Percentiles rank a stretch among this genome's conserved stretches.
Evolutionary conservation across 2,329 filamentous ascomycete species (phyloP).

Genomic region (Pochonia chlamydosporia): DNA sequence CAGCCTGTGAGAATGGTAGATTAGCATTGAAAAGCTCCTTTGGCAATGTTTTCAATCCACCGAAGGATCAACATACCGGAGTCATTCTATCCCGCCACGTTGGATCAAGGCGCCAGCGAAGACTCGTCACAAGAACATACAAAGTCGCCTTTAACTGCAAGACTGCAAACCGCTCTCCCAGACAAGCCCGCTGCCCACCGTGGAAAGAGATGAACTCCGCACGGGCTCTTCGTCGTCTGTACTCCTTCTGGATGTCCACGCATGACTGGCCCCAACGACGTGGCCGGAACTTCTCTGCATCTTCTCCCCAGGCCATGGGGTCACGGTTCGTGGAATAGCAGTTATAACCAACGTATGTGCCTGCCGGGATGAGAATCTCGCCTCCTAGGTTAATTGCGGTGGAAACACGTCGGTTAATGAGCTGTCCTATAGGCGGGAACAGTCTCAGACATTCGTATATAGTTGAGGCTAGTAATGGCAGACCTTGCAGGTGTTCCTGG

Average conservation of each 20-base stretch:
- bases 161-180: conserved; percentile 35
- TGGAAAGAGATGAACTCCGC: conserved; percentile 37
- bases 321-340: conserved; percentile 33
- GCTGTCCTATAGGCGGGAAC: conserved; percentile 41
- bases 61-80: conserved; percentile 15
- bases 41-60: not conserved
- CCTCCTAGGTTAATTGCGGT: conserved; percentile 17
- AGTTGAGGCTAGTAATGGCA: conserved; percentile 37
- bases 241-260: conserved; percentile 28
- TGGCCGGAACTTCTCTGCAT: conserved; percentile 31
- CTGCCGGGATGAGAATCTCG: conserved; percentile 26
- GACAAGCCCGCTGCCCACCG: conserved; percentile 31
- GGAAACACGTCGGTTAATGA: conserved; percentile 38
- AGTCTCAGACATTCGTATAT: conserved; percentile 41
- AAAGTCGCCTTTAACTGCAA: conserved; percentile 28
- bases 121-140: conserved; percentile 21
- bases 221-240: conserved; percentile 27
- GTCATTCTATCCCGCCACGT: conserved; percentile 25
- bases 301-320: conserved; percentile 21
- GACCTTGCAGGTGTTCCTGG: conserved; percentile 20
- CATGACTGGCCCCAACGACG: conserved; percentile 29
- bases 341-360: conserved; percentile 35
- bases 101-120: conserved; percentile 26
- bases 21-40: not conserved
- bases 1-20: conserved; percentile 5